Conservation (phyloP, 1,139 yeast genomes). For the Wickerhamomyces sp. region DNA sequence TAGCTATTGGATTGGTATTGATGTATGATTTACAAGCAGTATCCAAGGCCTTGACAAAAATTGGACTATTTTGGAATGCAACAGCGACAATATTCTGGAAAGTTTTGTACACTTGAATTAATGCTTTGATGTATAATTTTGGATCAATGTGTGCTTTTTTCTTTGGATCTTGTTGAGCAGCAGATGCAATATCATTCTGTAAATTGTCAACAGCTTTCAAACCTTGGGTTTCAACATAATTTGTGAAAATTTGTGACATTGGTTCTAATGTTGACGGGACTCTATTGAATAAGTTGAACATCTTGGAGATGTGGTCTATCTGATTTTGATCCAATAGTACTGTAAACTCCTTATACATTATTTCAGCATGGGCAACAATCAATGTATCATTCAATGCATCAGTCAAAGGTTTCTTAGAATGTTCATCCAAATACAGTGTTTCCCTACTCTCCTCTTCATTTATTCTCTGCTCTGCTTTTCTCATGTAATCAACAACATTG, state of each 20-base stretch:
- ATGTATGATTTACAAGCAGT: slow-evolving; percentile 84
- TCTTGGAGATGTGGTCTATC: slow-evolving; percentile 68
- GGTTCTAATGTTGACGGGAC: slow-evolving; percentile 75
- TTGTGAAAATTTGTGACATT: slow-evolving; percentile 66
- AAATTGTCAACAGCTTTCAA: slow-evolving; percentile 61
- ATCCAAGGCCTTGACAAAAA: slow-evolving; percentile 84
- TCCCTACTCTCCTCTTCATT: slow-evolving; percentile 79
- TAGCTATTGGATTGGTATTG: slow-evolving; percentile 77
- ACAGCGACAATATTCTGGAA: slow-evolving; percentile 60
- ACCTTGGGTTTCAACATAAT: slow-evolving; percentile 72
- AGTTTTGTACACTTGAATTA: slow-evolving; percentile 64
- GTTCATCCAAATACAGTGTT: slow-evolving; percentile 78
- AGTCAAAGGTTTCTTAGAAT: slow-evolving; percentile 72
- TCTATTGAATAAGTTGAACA: slow-evolving; percentile 71
- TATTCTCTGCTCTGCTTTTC: slow-evolving; percentile 76
- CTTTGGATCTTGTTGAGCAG: slow-evolving; percentile 24
- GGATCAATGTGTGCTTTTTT: slow-evolving; percentile 47
- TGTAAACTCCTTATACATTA: slow-evolving; percentile 73
- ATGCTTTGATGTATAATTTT: slow-evolving; percentile 70
- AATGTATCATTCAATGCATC: slow-evolving; percentile 72
- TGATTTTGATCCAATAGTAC: slow-evolving; percentile 71
- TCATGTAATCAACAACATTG: slow-evolving; percentile 88
- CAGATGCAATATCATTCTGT: slow-evolving; percentile 38
- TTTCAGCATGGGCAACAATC: slow-evolving; percentile 72
- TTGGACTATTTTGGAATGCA: slow-evolving; percentile 72